Evolutionary conservation across 108 stramenopile genomes (phyloP).

Genomic region (Nitzschia sp.): DNA sequence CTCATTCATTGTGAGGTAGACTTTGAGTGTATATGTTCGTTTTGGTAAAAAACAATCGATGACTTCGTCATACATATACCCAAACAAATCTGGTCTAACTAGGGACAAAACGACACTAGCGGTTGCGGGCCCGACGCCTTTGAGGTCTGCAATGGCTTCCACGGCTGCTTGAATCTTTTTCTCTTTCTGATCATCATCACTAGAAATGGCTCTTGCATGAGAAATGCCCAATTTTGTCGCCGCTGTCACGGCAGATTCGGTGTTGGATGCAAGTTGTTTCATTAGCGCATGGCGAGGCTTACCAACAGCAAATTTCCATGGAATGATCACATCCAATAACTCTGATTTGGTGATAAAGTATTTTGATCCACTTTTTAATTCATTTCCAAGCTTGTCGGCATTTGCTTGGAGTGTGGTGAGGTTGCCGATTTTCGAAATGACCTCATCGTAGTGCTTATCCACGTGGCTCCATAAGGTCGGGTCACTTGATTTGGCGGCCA

Average conservation of each 20-base stretch:
- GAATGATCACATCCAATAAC: slow-evolving; percentile 50
- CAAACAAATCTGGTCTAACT: slow-evolving; percentile 57
- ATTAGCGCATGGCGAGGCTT: slow-evolving; percentile 63
- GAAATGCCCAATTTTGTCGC: slow-evolving; percentile 41
- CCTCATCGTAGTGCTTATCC: slow-evolving; percentile 32
- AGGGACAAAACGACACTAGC: slow-evolving; percentile 67
- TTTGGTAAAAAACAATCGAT: slow-evolving; percentile 72
- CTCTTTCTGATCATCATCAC: neutral
- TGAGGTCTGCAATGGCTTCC: slow-evolving; percentile 45
- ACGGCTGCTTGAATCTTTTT: slow-evolving; percentile 31
- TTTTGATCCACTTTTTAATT: slow-evolving; percentile 1
- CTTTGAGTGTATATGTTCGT: slow-evolving; percentile 62
- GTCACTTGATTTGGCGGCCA: slow-evolving; percentile 20
- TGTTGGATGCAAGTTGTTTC: slow-evolving; percentile 52
- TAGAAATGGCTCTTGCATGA: slow-evolving; percentile 13
- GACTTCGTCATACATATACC: slow-evolving; percentile 87
- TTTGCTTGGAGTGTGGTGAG: slow-evolving; percentile 25
- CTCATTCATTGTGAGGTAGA: slow-evolving; percentile 54
- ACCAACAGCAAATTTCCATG: slow-evolving; percentile 84
- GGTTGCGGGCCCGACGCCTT: slow-evolving; percentile 75
- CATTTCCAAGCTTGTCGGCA: slow-evolving; percentile 23
- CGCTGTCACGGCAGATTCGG: slow-evolving; percentile 30
- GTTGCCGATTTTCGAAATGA: slow-evolving; percentile 46
- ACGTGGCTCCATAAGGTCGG: slow-evolving; percentile 26
- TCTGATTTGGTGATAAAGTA: slow-evolving; percentile 56